These are phyloP conservation scores for Athelia sp. DNA, from an alignment of 1,284 basidiomycete genomes.

Conservation along the genomic window DNA sequence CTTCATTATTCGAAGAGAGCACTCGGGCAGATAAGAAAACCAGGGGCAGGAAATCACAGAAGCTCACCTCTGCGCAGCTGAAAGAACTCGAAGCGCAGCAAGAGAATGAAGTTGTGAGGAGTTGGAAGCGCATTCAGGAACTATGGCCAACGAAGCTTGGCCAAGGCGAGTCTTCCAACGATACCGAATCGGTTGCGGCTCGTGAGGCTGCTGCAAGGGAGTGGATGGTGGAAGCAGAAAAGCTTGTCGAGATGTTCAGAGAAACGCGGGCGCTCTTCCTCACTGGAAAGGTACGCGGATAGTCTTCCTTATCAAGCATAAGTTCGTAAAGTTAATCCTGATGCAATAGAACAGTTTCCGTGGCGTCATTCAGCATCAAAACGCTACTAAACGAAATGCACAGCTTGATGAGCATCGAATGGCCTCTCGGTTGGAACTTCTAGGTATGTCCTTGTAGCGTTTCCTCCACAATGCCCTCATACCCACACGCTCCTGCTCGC, in stretches of 20 bases:
- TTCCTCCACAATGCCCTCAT: too few relatives aligned
- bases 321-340: conserved; percentile 1
- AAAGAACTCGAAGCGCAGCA: conserved; percentile 56
- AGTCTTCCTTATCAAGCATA: not conserved
- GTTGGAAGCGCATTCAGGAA: conserved; percentile 45
- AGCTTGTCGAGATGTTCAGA: conserved; percentile 83
- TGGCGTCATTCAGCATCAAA: conserved; percentile 59
- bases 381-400: conserved; percentile 36
- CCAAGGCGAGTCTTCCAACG: conserved; percentile 9
- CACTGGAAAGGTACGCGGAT: conserved; percentile 57
- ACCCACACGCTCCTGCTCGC: conserved; percentile 3
- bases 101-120: conserved; percentile 53
- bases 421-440: conserved; percentile 68
- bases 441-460: conserved; percentile 45
- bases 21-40: conserved; percentile 21
- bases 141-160: conserved; percentile 37
- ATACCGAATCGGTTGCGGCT: conserved; percentile 19
- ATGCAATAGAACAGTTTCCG: conserved; percentile 43
- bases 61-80: conserved; percentile 43
- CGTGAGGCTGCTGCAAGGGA: conserved; percentile 42
- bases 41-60: conserved; percentile 20
- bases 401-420: conserved; percentile 70
- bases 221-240: conserved; percentile 84
- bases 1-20: conserved; percentile 59
- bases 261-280: conserved; percentile 82